Evolutionary conservation across 2,329 filamentous ascomycete genomes (phyloP), one percentile per base, ranked within the genome.

Genomic region (Nigrograna mackinnonii): DNA sequence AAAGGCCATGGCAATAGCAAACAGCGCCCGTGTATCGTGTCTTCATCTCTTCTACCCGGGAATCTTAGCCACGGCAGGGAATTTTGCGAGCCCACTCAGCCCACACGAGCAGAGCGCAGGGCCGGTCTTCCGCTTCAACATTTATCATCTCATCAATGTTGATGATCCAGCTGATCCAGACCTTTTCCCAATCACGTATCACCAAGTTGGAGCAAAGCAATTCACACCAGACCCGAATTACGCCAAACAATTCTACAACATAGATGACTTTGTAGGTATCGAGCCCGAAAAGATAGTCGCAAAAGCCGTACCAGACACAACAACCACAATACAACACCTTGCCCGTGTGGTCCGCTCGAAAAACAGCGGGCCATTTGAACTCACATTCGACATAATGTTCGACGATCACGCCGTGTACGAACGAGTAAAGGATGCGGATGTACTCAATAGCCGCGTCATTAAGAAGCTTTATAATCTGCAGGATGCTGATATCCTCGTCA

Each of bases 361-460:
- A 14, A 28, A 28, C 24, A 12, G 11, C 14, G 24, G 24, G 11
- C 24, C 24, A 3, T 28, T 28, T 28, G 24, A 28, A 14, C 24
- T 28, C 14, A 28, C 24, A 14, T 14, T 28, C 11, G 24, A 28
- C 14, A 14, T 28, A 11, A 28, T 28, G 24, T 28, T 28, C 24
- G 24, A 28, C 3, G 14, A 28, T 28, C 24, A 28, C 11, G 24
- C 11, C 11, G 24, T 14, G 11, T 28, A 28, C 24, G 11, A 28
- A 28, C 24, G 24, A 28, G 64, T 77, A 14, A 71, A 70, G 37
- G 39, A 53, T 0, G 59, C 71, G 0, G 60, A 64, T 14, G 14
- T 75, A 0, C 55, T 78, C 2, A 64, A 52, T 0, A 47, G 49
- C 16, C 48, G 50, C 2, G 44, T 43, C 3, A 57, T 69, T 20